Evolutionary conservation across 1,284 basidiomycete genomes (phyloP), one percentile per base, ranked within the genome.

Genomic region (Tilletiaria anomala): DNA sequence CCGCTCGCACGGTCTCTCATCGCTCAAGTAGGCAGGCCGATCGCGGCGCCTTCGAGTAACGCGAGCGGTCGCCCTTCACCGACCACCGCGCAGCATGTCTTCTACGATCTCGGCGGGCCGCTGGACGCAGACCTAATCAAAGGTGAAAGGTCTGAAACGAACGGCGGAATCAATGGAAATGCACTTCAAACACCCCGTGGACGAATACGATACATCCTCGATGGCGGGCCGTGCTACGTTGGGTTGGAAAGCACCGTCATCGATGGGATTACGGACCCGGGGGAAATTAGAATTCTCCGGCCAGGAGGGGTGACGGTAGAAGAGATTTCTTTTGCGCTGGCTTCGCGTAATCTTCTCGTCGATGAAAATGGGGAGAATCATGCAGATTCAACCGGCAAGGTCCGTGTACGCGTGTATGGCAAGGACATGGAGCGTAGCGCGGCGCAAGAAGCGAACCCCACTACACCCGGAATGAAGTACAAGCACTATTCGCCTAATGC

Each of bases 381-480:
- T 32, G n/a, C 50, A 4, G 56, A 53, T 2, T 34, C 35, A 23
- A 64, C 40, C 15, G 56, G 68, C 14, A 76, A 77, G 12, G 72
- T 65, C 6, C 48, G 82, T 86, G 6, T 78, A 84, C 58, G 71
- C 74, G 58, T 66, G 10, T 66, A 62, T 35, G 63, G 63, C 4
- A 56, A 55, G 48, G 56, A 64, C 26, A 47, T 61, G 48, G 51
- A 48, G 22, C 47, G 55, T 6, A 55, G 53, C 31, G 36, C 32
- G 1, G 41, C 47, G 20, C 43, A 51, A 22, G 58, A 63, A 35
- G 44, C 42, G 22, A 54, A 60, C 20, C 91, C 91, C 2, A 89
- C 86, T 1, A 97, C 93, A 0, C 93, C 93, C 0, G 93, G 93
- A n/a, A 94, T 96, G 89, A 99, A 99, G 70, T 99, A 99, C 68